These are phyloP conservation scores for Gaultheria prostrata DNA, from an alignment of 148 eudicot species.

Conservation along the genomic window DNA sequence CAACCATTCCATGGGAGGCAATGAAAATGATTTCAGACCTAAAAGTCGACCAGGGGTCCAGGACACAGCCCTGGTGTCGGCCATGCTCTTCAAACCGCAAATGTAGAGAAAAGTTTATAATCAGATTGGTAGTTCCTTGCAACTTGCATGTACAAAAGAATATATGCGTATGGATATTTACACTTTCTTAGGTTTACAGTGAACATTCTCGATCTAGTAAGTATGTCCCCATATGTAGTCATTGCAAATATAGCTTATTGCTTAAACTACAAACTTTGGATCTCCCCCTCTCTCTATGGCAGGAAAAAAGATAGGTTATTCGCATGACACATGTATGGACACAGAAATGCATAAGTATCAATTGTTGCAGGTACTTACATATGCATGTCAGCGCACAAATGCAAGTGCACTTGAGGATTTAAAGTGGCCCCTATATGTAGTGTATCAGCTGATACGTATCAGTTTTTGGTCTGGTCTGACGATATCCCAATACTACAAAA, in stretches of 20 bases:
- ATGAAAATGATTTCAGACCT: constrained; percentile 8
- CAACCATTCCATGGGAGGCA: constrained; percentile 2
- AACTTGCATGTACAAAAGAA: background rate
- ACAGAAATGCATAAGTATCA: background rate
- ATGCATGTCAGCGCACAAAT: background rate
- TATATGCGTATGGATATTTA: background rate
- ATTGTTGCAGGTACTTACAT: background rate
- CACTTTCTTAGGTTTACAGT: background rate
- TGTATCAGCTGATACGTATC: background rate
- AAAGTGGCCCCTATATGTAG: background rate
- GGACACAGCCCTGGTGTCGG: constrained; percentile 70
- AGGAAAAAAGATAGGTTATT: background rate
- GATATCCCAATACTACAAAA: background rate
- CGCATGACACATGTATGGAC: background rate
- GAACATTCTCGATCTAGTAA: background rate
- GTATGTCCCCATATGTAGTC: background rate
- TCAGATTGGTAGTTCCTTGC: background rate
- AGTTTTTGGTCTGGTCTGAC: background rate
- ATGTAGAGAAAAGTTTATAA: constrained; percentile 28
- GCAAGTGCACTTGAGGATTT: background rate
- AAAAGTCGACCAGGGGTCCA: background rate
- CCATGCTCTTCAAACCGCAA: constrained; percentile 28
- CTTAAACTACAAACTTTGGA: background rate
- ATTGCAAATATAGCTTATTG: background rate
- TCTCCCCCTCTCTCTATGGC: background rate